Base-by-base conservation (phyloP, 345 rosid genomes). In the Brassica incana region DNA sequence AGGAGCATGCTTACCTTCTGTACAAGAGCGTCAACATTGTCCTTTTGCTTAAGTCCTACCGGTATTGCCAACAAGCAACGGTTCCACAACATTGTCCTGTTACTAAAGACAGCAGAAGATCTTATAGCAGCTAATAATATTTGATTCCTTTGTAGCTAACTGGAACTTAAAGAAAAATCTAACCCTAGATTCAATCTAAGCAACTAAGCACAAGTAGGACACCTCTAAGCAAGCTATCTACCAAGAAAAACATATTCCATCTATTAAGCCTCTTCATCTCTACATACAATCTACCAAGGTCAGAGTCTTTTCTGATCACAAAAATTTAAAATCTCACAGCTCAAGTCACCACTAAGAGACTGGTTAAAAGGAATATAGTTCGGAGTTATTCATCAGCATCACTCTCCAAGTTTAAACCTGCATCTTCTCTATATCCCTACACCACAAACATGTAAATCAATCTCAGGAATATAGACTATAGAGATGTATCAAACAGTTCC, bases 11-110 rank as follows among this genome's bases (percentile, higher is more conserved):
- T 40, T 85, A 93, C 99, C 93, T 95, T 95, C 71, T 83, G 88
- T 77, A 91, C 97, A 68, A 92, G 40, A 54, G 77, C 64, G 76
- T 93, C 88, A 15, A 93, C 97, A 71, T 89, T 29, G 58, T 80
- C 78, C 86, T 91, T 95, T 84, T 89, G 98, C 84, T 88, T 87
- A 71, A 91, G 87, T 81, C 98, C 98, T 81, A 89, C 99, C 0
- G 99, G 87, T 80, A 95, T 89, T 65, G 99, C 98, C 83, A 95
- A 81, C 74, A 95, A 87, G 84, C 88, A 78, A 62, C 69, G 86
- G 77, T 79, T 80, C 14, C 82, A 84, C 80, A 76, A 74, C 71
- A 23, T 68, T 78, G 45, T 77, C 77, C 92, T 93, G 83, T 45
- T 20, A 48, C 29, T 58, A 65, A 27, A 67, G 1, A 10, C 2